A percentile compares a stretch with the other conserved stretches of the same genome.
phyloP scores from a whole-genome alignment of 1,139 yeast genomes.

The Candida tropicalis region DNA sequence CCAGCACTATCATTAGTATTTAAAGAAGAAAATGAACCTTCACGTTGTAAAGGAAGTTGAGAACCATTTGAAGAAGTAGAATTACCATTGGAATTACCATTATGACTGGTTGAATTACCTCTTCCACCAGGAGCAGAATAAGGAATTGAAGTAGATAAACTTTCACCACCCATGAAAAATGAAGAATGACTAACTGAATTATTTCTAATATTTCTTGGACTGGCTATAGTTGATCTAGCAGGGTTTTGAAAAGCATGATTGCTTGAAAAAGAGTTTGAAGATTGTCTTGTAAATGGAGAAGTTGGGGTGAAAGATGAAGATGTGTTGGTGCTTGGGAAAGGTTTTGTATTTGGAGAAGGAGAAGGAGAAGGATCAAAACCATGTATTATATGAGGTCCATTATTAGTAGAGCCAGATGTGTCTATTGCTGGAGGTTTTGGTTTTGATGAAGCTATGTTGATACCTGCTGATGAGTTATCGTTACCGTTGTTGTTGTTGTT shows the following conservation, averaged over 20 bases:
- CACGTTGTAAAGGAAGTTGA: slow-evolving; percentile 8
- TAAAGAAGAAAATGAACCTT: slow-evolving; percentile 17
- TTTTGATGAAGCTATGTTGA: slow-evolving; percentile 1
- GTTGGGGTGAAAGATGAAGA: slow-evolving; percentile 18
- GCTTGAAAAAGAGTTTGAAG: slow-evolving; percentile 14
- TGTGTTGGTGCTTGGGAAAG: slow-evolving; percentile 14
- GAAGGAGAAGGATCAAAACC: slow-evolving; percentile 22
- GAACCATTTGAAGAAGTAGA: slow-evolving; percentile 3
- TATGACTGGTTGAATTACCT: slow-evolving; percentile 10
- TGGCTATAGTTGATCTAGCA: slow-evolving; percentile 19
- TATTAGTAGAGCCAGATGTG: slow-evolving; percentile 3
- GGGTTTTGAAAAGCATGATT: slow-evolving; percentile 15
- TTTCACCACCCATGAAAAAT: slow-evolving; percentile 42
- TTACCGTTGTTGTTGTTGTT: slow-evolving; percentile 16
- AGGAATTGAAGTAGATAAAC: slow-evolving; percentile 67
- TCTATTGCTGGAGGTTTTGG: slow-evolving; percentile 9
- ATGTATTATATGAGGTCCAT: slow-evolving; percentile 18
- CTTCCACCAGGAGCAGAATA: slow-evolving; percentile 73
- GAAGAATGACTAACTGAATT: slow-evolving; percentile 49
- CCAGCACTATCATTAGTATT: slow-evolving; percentile 13
- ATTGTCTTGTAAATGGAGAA: slow-evolving; percentile 20
- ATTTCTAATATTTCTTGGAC: slow-evolving; percentile 47
- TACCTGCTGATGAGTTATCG: not conserved
- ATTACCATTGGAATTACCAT: slow-evolving; percentile 5
- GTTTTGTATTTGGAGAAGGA: slow-evolving; percentile 13